Evolutionary conservation across 495 filamentous ascomycete species (phyloP), one percentile per base, ranked within the genome.

Genomic region (Penicillium soppii): DNA sequence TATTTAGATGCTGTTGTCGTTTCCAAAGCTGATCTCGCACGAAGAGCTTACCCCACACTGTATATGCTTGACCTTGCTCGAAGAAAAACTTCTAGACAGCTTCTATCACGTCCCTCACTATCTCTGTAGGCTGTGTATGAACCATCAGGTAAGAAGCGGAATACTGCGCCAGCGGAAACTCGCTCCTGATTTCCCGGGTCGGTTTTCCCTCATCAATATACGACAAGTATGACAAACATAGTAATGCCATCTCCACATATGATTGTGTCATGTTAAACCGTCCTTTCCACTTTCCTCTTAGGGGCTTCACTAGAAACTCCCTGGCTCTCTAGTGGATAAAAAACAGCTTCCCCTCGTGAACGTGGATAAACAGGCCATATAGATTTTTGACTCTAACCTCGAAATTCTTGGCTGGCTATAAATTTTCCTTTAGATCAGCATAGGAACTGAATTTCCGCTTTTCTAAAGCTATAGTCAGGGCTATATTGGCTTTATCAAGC

Each of bases 311-410:
- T 23, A 59, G 43, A 22, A 74, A 77, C 43, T 74, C 71, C 48
- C 56, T 65, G 23, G 70, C 70, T 19, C 71, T 76, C 29, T 73
- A 65, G 49, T 77, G 72, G 36, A 77, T 63, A 17, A 75, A 66
- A 23, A 38, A 70, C 9, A 76, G n/a, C 47, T 63, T 68, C 19
- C 35, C 42, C 39, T 72, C 62, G 27, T 63, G 32, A 15, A 72
- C 53, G 25, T 25, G 64, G 13, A 77, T 52, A 39, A 77, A 71
- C 1, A 68, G 52, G 7, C 71, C 71, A 46, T 69, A 75, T 21
- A 67, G 56, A 36, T 67, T 56, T 57, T 59, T 50, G 4, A 72
- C 56, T 0, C 15, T 49, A 9, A 5, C 42, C 38, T 52, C 37
- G 50, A 71, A 69, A 4, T 33, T 16, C 4, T 51, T 25, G 9